These are phyloP conservation scores for Pseudogymnoascus sp. DNA, from an alignment of 2,329 filamentous ascomycete species.

Conservation along the genomic window DNA sequence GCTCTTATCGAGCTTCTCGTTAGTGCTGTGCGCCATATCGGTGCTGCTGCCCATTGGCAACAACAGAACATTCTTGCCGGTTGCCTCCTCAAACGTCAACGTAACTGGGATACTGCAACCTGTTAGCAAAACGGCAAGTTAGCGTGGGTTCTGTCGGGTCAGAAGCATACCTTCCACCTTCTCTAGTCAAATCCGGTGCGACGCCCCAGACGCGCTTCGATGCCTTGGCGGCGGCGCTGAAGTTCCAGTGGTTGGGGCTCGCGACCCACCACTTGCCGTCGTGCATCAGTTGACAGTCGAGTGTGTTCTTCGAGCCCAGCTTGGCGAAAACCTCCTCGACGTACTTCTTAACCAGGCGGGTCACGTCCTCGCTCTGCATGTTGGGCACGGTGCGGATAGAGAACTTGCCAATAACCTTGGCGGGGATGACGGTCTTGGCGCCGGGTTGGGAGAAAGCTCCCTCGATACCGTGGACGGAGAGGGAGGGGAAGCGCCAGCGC, in stretches of 20 bases:
- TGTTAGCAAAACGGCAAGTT: conserved; percentile 9
- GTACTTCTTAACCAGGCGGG: conserved; percentile 75
- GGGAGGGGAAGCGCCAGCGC: conserved; percentile 88
- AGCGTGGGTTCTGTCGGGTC: conserved; percentile 3
- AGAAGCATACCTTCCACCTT: conserved; percentile 70
- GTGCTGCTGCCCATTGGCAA: conserved; percentile 96
- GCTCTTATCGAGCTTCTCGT: conserved; percentile 92
- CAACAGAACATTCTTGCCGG: conserved; percentile 92
- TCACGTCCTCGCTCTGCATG: conserved; percentile 90
- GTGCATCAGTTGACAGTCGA: conserved; percentile 77
- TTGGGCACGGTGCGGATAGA: conserved; percentile 94
- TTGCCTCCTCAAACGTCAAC: conserved; percentile 93
- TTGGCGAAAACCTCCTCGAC: conserved; percentile 79
- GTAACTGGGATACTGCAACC: conserved; percentile 79
- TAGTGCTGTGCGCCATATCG: conserved; percentile 93
- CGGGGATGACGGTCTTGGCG: conserved; percentile 96
- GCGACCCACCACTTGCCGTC: conserved; percentile 98
- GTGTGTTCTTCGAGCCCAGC: conserved; percentile 83
- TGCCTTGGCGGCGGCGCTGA: conserved; percentile 88
- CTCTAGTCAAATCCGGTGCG: conserved; percentile 87
- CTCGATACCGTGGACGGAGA: conserved; percentile 91
- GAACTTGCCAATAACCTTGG: conserved; percentile 97
- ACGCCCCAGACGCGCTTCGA: conserved; percentile 91
- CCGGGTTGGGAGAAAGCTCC: conserved; percentile 89
- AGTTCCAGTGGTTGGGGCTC: conserved; percentile 98